These are phyloP conservation scores for Pythium utonaiense DNA, from an alignment of 352 stramenopile genomes.

Conservation along the genomic window DNA sequence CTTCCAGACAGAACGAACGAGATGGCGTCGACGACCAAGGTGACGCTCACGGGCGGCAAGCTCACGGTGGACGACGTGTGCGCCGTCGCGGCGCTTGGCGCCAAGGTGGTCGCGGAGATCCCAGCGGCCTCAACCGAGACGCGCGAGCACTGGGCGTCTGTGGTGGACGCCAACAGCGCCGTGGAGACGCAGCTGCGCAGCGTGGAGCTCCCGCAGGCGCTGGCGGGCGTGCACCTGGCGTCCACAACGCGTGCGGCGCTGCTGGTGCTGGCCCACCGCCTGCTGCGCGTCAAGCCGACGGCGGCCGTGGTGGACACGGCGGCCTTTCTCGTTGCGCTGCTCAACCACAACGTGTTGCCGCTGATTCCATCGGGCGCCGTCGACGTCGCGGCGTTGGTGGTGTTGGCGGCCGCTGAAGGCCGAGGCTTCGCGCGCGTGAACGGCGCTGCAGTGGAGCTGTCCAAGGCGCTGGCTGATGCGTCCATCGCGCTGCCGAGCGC, in stretches of 20 bases:
- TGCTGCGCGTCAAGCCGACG: conserved; percentile 39
- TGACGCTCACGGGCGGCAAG: conserved; percentile 51
- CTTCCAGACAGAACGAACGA: conserved; percentile 1
- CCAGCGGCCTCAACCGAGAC: not conserved
- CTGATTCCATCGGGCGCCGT: conserved; percentile 23
- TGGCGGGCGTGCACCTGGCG: not conserved
- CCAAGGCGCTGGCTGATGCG: conserved; percentile 22
- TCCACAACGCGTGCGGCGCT: conserved; percentile 32
- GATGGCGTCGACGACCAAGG: conserved; percentile 39
- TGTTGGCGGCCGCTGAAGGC: conserved; percentile 31
- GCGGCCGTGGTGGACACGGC: conserved; percentile 29
- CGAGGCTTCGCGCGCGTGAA: conserved; percentile 24
- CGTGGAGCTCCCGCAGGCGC: conserved; percentile 2
- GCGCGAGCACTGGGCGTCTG: conserved; percentile 7
- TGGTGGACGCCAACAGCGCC: conserved; percentile 5
- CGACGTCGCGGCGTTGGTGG: conserved; percentile 23
- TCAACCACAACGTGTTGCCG: conserved; percentile 58
- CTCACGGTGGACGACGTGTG: conserved; percentile 62
- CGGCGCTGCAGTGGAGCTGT: conserved; percentile 10
- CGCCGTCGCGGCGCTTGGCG: conserved; percentile 46
- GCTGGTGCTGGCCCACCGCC: conserved; percentile 39
- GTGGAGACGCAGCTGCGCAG: conserved; percentile 9
- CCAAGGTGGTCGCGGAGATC: conserved; percentile 38
- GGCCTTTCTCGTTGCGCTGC: conserved; percentile 44
- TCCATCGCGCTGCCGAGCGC: conserved; percentile 34